A percentile compares a stretch with the other conserved stretches of the same genome.
phyloP scores from a whole-genome alignment of 2,329 filamentous ascomycete species.

The Boeremia exigua region DNA sequence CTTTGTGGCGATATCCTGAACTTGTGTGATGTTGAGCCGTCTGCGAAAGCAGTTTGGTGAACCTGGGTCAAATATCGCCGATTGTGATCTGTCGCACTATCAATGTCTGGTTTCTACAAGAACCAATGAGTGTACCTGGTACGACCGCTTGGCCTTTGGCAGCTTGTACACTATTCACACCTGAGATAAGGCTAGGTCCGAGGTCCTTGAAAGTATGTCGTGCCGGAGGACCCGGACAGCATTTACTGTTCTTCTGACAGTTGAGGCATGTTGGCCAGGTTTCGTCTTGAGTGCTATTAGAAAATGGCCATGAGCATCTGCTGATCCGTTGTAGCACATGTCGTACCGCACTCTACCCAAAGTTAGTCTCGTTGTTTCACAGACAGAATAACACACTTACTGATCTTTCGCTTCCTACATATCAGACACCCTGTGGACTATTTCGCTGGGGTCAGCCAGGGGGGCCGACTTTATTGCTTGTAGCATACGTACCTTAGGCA shows the following conservation, averaged over 20 bases:
- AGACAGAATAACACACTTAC: constrained; percentile 23
- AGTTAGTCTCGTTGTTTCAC: constrained; percentile 13
- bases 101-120: background rate
- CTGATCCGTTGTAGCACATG: constrained; percentile 1
- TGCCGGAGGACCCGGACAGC: constrained; percentile 42
- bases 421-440: constrained; percentile 38
- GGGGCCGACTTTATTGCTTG: background rate
- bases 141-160: background rate
- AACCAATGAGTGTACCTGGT: constrained; percentile 2
- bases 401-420: constrained; percentile 44
- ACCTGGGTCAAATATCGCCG: constrained; percentile 28
- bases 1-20: constrained; percentile 35
- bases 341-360: constrained; percentile 28
- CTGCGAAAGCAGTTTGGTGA: constrained; percentile 33
- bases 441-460: background rate
- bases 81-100: constrained; percentile 16
- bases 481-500: constrained; percentile 38
- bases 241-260: constrained; percentile 43
- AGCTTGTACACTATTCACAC: background rate
- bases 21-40: constrained; percentile 38
- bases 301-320: background rate
- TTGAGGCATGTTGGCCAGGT: constrained; percentile 44
- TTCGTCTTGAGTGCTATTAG: constrained; percentile 38
- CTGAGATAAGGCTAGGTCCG: constrained; percentile 26
- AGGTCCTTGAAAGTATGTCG: constrained; percentile 43